Percentiles rank a stretch among this genome's conserved stretches.
These are phyloP conservation scores for Udeniomyces megalosporus DNA, from an alignment of 768 basidiomycete species.

Conservation along the genomic window DNA sequence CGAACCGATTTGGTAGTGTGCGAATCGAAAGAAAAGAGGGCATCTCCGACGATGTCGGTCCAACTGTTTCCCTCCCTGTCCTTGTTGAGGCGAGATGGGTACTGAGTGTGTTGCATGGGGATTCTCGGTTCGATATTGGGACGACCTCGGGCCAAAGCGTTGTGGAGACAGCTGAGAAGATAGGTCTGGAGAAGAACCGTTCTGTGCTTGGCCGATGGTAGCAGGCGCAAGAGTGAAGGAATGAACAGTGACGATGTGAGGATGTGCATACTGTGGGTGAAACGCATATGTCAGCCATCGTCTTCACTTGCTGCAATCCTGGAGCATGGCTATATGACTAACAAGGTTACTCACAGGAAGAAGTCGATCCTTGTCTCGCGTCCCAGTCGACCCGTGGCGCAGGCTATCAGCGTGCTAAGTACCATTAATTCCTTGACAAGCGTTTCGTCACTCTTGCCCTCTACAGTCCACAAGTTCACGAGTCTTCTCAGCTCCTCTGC, in stretches of 20 bases:
- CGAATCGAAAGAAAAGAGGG: background rate
- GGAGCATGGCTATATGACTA: too few species aligned
- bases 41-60: background rate
- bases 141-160: constrained; percentile 1
- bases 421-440: background rate
- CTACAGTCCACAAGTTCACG: background rate
- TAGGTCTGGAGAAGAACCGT: constrained; percentile 3
- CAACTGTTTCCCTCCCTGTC: background rate
- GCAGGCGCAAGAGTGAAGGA: background rate
- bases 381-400: constrained; percentile 1
- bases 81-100: background rate
- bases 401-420: background rate
- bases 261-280: constrained; percentile 3
- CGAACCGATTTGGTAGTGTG: constrained; percentile 2
- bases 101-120: background rate
- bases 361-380: constrained; percentile 9
- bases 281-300: too few species aligned
- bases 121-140: background rate
- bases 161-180: background rate
- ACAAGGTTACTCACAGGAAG: constrained; percentile 2
- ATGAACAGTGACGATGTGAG: constrained; percentile 12
- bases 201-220: background rate
- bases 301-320: too few species aligned
- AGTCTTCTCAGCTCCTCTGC: background rate
- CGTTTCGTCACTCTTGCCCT: background rate